A percentile compares a stretch with the other conserved stretches of the same genome.
Conservation (phyloP, 139 green algal genomes). For the Dunaliella sp. region DNA sequence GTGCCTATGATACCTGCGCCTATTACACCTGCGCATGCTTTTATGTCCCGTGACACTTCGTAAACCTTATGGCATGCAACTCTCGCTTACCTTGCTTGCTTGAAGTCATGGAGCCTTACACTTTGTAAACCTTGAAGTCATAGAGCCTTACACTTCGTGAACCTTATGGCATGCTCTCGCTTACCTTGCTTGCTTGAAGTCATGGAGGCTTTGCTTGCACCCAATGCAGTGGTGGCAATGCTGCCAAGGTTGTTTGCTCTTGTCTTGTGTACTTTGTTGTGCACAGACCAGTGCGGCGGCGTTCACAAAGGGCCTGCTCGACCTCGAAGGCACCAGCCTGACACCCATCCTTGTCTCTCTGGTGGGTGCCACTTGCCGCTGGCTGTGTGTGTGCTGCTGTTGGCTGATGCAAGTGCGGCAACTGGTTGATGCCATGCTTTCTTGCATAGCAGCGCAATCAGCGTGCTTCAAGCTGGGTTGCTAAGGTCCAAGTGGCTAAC, state of each 20-base stretch:
- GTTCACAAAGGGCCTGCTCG: slow-evolving; percentile 91
- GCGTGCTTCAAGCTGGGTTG: no score
- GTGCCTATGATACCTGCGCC: no score
- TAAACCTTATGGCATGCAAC: neutral
- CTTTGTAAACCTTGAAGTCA: neutral
- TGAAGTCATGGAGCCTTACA: neutral
- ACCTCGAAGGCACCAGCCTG: slow-evolving; percentile 87
- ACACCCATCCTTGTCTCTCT: slow-evolving; percentile 79
- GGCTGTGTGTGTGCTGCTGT: no score
- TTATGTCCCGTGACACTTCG: no score
- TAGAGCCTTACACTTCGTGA: neutral
- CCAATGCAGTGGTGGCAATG: no score
- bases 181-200: neutral
- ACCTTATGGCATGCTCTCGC: neutral
- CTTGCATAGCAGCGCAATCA: no score
- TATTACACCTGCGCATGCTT: no score
- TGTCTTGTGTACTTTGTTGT: neutral
- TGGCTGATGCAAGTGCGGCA: no score
- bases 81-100: neutral
- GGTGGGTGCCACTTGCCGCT: no score
- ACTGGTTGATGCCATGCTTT: no score
- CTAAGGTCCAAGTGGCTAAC: no score
- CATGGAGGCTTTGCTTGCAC: neutral
- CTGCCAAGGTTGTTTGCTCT: no score
- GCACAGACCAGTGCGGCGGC: slow-evolving; percentile 57